Base-by-base conservation (phyloP, 495 filamentous ascomycete genomes). In the Penicillium canariense region DNA sequence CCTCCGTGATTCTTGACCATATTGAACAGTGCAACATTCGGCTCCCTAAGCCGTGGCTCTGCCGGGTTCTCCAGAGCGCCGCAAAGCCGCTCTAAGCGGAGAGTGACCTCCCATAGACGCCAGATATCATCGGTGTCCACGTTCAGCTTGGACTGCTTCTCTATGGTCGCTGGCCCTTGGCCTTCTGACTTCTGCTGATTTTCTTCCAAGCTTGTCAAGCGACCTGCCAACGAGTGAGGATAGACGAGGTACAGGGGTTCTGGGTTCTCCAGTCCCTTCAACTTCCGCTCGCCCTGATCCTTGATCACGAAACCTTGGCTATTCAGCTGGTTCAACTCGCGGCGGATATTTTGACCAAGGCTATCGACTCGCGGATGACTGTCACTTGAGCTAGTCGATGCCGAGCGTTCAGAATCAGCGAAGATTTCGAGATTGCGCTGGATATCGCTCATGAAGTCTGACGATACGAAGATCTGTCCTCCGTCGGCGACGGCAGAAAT, bases 211-310 rank as follows among this genome's bases (percentile, higher is more conserved):
- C 72, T 82, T 51, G 65, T 84, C 71, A 84, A 84, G 69, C 94
- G 85, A 39, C 91, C 91, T n/a, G 87, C 84, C 14, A 99, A 81
- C 10, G 86, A 77, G 60, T 93, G 89, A 2, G 94, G 92, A 67
- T 95, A 97, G 66, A 97, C 89, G 32, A 96, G 83, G 67, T 93
- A 96, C 48, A 99, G 85, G 48, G 89, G 85, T 68, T 99, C 94
- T 4, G 95, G 94, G 68, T 99, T 99, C 66, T 99, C 94, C 7
- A 99, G 82, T 2, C 94, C 94, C 68, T 99, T 99, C 30, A 99
- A 76, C 62, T 94, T 96, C 36, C 85, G 84, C 63, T 96, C 89
- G 18, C 94, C 94, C 62, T 97, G 88, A 58, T 95, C 90, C 69
- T 96, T 96, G 63, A 97, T 90, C 66, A 96, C 89, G 64, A 97